These are phyloP conservation scores for Oryza australiensis DNA, from an alignment of 176 grass and related monocot species.

Conservation along the genomic window DNA sequence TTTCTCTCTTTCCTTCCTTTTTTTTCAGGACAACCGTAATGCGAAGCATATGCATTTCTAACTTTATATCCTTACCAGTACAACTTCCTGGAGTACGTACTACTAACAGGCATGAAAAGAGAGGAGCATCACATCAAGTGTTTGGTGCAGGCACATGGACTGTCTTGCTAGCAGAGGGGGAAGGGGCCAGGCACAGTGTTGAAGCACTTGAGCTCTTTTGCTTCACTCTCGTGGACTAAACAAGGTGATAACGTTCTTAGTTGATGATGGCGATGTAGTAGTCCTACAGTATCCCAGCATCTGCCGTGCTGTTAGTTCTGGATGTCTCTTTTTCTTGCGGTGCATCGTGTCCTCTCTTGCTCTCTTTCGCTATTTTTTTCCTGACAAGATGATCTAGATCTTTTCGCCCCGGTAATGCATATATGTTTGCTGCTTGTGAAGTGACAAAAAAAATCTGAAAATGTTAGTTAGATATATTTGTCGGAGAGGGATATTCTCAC, in stretches of 20 bases:
- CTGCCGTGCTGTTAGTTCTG: not conserved
- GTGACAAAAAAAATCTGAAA: no score
- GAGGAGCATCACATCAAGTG: conserved; percentile 41
- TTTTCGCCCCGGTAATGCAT: not conserved
- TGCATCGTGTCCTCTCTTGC: not conserved
- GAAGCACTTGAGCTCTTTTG: not conserved
- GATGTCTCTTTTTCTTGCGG: not conserved
- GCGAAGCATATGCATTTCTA: not conserved
- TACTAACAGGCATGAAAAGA: not conserved
- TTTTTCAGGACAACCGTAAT: not conserved
- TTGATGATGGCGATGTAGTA: not conserved
- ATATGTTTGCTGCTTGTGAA: no score
- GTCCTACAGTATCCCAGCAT: not conserved
- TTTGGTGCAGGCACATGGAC: conserved; percentile 40
- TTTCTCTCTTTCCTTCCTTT: not conserved
- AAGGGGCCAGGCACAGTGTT: conserved; percentile 24
- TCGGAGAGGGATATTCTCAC: no score
- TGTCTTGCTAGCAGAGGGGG: conserved; percentile 20
- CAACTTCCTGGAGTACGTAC: not conserved
- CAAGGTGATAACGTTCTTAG: not conserved
- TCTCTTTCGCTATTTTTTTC: not conserved
- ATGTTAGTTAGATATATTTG: no score
- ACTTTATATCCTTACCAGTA: conserved; percentile 1
- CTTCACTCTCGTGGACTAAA: not conserved
- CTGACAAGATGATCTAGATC: not conserved